A percentile compares a stretch with the other conserved stretches of the same genome.
phyloP scores from a whole-genome alignment of 495 filamentous ascomycete species.

The Xylaria nigripes region DNA sequence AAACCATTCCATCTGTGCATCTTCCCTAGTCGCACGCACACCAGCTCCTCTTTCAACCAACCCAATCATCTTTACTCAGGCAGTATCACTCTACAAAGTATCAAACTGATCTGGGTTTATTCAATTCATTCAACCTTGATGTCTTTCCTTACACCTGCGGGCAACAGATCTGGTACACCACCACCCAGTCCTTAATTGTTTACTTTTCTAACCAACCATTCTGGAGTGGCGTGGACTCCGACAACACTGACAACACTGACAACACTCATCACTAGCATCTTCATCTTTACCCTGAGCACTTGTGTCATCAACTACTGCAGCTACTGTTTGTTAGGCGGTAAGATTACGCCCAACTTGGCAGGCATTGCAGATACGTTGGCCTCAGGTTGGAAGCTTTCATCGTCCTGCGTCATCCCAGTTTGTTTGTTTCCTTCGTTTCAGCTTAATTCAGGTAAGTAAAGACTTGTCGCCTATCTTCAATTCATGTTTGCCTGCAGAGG shows the following conservation, averaged over 20 bases:
- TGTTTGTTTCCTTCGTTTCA: not conserved
- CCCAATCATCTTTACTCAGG: not conserved
- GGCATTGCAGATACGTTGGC: not conserved
- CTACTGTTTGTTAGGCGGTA: not conserved
- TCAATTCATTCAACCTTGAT: not conserved
- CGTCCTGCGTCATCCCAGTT: not conserved
- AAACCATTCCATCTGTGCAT: not conserved
- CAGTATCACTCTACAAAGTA: not conserved
- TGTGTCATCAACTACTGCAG: no score
- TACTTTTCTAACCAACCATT: no score
- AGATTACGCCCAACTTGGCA: not conserved
- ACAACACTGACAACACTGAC: no score
- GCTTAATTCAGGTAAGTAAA: not conserved
- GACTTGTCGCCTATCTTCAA: no score
- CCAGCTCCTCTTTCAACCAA: not conserved
- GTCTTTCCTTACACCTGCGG: not conserved
- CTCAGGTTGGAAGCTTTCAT: not conserved
- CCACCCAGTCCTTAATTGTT: not conserved
- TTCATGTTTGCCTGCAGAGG: no score
- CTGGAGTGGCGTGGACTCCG: no score
- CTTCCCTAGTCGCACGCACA: not conserved
- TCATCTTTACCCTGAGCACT: no score
- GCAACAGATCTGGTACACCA: not conserved
- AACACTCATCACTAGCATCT: no score
- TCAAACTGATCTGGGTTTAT: not conserved